These are phyloP conservation scores for Solioccasus polychromus DNA, from an alignment of 768 basidiomycete species.

Conservation along the genomic window DNA sequence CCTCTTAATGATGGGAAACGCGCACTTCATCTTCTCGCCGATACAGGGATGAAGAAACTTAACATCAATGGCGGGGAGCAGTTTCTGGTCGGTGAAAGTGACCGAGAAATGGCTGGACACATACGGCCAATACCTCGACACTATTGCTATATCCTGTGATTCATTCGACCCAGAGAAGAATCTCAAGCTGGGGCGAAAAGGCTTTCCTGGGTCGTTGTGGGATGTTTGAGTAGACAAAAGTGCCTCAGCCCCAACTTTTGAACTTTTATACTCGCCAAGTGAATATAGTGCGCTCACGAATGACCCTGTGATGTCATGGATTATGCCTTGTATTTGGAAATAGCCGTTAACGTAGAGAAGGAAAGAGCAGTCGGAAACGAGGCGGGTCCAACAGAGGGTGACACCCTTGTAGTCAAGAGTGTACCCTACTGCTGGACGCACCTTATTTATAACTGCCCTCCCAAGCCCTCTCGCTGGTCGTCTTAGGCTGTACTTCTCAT, in stretches of 20 bases:
- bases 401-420: constrained; percentile 8
- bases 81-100: constrained; percentile 36
- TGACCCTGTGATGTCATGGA: too few relatives aligned
- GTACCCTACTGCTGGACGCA: constrained; percentile 21
- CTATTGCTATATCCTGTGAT: constrained; percentile 44
- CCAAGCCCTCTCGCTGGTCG: too few relatives aligned
- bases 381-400: constrained; percentile 18
- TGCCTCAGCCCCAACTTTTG: background rate
- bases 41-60: constrained; percentile 36
- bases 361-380: constrained; percentile 7
- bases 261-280: background rate
- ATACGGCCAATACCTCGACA: constrained; percentile 38
- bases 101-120: constrained; percentile 40
- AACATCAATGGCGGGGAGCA: constrained; percentile 39
- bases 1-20: constrained; percentile 35
- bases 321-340: background rate
- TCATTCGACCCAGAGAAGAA: constrained; percentile 38
- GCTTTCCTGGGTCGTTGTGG: constrained; percentile 9
- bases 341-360: too few relatives aligned
- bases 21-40: constrained; percentile 30
- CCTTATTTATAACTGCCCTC: too few relatives aligned
- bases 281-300: too few relatives aligned
- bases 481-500: too few relatives aligned
- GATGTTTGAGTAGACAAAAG: constrained; percentile 8
- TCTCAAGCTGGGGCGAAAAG: constrained; percentile 28